Percentiles rank a stretch among this genome's conserved stretches.
phyloP scores from a whole-genome alignment of 2,329 filamentous ascomycete genomes.

The Phialophora macrospora region DNA sequence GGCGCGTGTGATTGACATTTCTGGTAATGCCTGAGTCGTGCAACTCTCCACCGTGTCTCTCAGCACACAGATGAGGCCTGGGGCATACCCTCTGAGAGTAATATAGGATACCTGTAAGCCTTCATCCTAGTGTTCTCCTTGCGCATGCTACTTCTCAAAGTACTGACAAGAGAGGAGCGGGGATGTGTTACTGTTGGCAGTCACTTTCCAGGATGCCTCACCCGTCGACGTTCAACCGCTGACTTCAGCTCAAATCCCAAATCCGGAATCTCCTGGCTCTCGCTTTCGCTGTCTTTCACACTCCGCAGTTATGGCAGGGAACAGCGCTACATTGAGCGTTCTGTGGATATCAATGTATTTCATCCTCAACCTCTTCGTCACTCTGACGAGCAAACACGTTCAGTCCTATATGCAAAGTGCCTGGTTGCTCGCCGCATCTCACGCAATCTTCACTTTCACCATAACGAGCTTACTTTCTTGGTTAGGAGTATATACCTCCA shows the following conservation, averaged over 20 bases:
- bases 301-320: neutral
- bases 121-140: neutral
- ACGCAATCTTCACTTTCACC: slow-evolving; percentile 24
- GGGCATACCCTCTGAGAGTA: neutral
- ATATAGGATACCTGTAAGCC: neutral
- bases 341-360: slow-evolving; percentile 24
- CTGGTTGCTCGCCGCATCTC: slow-evolving; percentile 27
- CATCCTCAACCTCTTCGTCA: slow-evolving; percentile 30
- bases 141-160: neutral
- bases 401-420: slow-evolving; percentile 17
- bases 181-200: neutral
- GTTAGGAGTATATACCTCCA: neutral
- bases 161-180: neutral
- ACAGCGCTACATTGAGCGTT: neutral
- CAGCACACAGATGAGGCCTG: neutral
- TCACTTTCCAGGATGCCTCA: neutral
- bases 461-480: slow-evolving; percentile 5
- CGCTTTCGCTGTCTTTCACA: neutral
- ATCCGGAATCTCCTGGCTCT: neutral
- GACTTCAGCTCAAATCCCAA: slow-evolving; percentile 1
- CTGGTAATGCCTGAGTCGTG: neutral
- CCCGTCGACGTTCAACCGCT: neutral
- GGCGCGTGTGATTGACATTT: neutral
- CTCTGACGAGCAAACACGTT: slow-evolving; percentile 25
- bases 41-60: neutral